Evolutionary conservation across 2,329 filamentous ascomycete species (phyloP), one percentile per base, ranked within the genome.

Genomic region (Aspergillus udagawae): DNA sequence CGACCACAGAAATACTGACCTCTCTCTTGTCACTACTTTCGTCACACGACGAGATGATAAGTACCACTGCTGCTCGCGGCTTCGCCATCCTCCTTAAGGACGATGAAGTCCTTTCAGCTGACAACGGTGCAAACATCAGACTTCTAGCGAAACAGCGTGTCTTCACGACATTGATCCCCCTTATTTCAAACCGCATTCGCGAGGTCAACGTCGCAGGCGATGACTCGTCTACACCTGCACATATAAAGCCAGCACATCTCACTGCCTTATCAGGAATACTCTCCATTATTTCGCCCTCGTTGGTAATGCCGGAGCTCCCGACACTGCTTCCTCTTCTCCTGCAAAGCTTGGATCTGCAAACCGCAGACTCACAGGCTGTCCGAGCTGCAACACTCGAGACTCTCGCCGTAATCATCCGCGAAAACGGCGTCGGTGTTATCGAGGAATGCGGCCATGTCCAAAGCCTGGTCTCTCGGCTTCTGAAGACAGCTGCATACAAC

Each of bases 191-290:
- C 27, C 74, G 77, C 3, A 84, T 86, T 66, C 79, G 78, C 56
- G 70, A 72, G 56, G 65, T 75, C 51, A 76, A 75, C 60, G 62
- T 67, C 48, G 53, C 65, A 17, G 51, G 57, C 5, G 65, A 70
- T 14, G 58, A 67, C n/a, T 52, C 68, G 6, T 8, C 56, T 47
- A 51, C 56, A 8, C 57, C 58, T n/a, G 53, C 61, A 51, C 64
- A 72, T 65, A 55, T 76, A 21, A 88, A 87, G 70, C 78, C 80
- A 49, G 84, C 86, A 60, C 85, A 86, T 63, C 79, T 89, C 25
- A 80, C 86, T 35, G 86, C 86, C 4, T 76, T 89, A 3, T 82
- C 84, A 3, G 85, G 85, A 1, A 79, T 88, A 14, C 75, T 89
- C 44, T 77, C 79, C 51, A 83, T 82, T 67, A 80, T 87, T 47